Conservation (phyloP, 2,329 filamentous ascomycete species). For the Blastomyces parvus region DNA sequence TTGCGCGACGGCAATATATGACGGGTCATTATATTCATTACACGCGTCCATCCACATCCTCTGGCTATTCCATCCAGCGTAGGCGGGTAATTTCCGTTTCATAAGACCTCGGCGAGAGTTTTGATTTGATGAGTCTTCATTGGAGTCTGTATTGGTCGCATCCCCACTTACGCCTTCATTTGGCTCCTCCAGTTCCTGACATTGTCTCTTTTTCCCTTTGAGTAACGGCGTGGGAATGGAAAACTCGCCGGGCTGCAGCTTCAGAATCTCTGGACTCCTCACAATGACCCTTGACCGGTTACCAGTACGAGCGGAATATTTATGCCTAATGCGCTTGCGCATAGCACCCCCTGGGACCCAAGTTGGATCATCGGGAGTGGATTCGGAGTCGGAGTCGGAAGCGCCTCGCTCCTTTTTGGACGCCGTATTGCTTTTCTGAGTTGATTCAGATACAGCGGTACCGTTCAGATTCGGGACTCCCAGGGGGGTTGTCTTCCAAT, state of each 20-base stretch:
- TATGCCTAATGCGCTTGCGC: slow-evolving; percentile 29
- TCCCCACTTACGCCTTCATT: not conserved
- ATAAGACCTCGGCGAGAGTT: slow-evolving; percentile 7
- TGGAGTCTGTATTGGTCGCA: not conserved
- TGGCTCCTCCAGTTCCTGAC: slow-evolving; percentile 19
- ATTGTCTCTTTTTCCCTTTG: slow-evolving; percentile 25
- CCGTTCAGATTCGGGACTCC: slow-evolving; percentile 14
- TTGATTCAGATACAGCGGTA: slow-evolving; percentile 9
- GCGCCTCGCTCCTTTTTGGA: slow-evolving; percentile 12
- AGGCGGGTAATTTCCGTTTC: slow-evolving; percentile 10
- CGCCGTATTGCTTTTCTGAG: slow-evolving; percentile 8
- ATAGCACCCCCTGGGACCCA: slow-evolving; percentile 27
- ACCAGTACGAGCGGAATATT: slow-evolving; percentile 25
- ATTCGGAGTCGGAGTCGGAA: slow-evolving; percentile 30
- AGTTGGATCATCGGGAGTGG: slow-evolving; percentile 30
- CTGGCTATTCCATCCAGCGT: slow-evolving; percentile 7
- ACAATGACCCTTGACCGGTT: slow-evolving; percentile 23
- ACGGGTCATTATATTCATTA: slow-evolving; percentile 18
- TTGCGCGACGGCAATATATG: slow-evolving; percentile 28
- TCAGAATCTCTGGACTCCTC: slow-evolving; percentile 28
- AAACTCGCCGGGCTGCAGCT: slow-evolving; percentile 32
- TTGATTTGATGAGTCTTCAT: not conserved
- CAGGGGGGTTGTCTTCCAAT: slow-evolving; percentile 28
- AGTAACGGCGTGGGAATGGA: slow-evolving; percentile 36
- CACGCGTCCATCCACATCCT: slow-evolving; percentile 27